These are phyloP conservation scores for Echium plantagineum DNA, from an alignment of 257 asterid genomes.

Conservation along the genomic window DNA sequence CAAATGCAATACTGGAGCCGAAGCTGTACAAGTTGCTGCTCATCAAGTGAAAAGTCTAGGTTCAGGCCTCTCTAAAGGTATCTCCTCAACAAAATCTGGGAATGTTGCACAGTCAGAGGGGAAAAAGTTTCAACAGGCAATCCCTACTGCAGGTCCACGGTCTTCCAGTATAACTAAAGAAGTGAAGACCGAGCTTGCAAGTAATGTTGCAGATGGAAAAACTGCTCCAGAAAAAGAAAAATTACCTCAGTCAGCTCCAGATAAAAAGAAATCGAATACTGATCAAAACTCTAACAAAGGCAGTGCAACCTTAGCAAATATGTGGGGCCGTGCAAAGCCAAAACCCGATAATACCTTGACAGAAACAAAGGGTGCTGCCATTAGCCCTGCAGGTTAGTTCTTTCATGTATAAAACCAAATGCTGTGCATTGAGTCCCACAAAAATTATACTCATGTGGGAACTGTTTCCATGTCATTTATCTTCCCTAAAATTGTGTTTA, in stretches of 20 bases:
- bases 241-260: conserved; percentile 29
- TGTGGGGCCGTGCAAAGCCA: conserved; percentile 86
- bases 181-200: conserved; percentile 34
- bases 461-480: not conserved
- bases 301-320: conserved; percentile 64
- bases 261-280: conserved; percentile 39
- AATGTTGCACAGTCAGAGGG: conserved; percentile 27
- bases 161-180: conserved; percentile 26
- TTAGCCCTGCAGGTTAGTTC: conserved; percentile 50
- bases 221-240: conserved; percentile 42
- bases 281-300: conserved; percentile 50
- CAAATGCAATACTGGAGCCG: conserved; percentile 41
- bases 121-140: conserved; percentile 34
- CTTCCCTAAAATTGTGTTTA: conserved; percentile 8
- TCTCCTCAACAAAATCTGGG: conserved; percentile 21
- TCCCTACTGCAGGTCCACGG: conserved; percentile 24
- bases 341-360: conserved; percentile 34
- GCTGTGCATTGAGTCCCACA: not conserved
- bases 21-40: conserved; percentile 23
- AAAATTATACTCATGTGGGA: conserved; percentile 3
- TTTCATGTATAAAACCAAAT: conserved; percentile 2
- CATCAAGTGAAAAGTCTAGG: conserved; percentile 39
- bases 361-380: conserved; percentile 23
- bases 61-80: conserved; percentile 27
- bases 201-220: conserved; percentile 25